Evolutionary conservation across 495 filamentous ascomycete genomes (phyloP).

Genomic region (Corynascus novoguineensis): DNA sequence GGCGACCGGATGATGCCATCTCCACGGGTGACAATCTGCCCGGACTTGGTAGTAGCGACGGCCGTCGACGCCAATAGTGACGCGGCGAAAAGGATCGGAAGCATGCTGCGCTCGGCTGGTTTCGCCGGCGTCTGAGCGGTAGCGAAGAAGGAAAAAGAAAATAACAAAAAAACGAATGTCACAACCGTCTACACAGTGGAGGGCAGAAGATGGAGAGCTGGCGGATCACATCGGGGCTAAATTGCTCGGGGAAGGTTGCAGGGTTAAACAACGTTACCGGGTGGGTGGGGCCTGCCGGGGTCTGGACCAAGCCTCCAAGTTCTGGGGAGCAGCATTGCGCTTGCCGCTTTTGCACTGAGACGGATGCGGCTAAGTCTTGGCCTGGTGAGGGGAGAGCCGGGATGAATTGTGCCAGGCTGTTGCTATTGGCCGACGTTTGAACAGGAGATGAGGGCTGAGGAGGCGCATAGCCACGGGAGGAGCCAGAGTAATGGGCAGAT

Average conservation of each 20-base stretch:
- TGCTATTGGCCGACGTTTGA: constrained; percentile 9
- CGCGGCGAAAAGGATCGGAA: constrained; percentile 12
- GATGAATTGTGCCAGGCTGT: not conserved
- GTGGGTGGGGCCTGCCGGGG: not conserved
- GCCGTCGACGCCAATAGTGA: constrained; percentile 1
- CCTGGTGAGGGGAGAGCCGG: not conserved
- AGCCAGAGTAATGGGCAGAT: no score
- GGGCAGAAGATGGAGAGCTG: not conserved
- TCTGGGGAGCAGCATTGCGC: not conserved
- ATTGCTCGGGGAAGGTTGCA: not conserved
- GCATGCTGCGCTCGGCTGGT: constrained; percentile 3
- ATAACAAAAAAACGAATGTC: not conserved
- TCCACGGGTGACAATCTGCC: constrained; percentile 1
- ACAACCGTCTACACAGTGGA: not conserved
- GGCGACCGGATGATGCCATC: constrained; percentile 21
- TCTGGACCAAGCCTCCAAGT: not conserved
- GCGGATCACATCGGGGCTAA: not conserved
- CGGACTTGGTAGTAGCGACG: not conserved
- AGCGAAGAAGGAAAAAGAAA: not conserved
- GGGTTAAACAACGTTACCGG: constrained; percentile 8
- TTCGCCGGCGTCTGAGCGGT: not conserved
- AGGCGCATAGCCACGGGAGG: not conserved
- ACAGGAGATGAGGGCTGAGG: not conserved
- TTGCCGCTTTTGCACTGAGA: not conserved
- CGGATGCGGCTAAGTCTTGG: not conserved